phyloP scores from a whole-genome alignment of 148 eudicot species.

The Amaranthus hypochondriacus region DNA sequence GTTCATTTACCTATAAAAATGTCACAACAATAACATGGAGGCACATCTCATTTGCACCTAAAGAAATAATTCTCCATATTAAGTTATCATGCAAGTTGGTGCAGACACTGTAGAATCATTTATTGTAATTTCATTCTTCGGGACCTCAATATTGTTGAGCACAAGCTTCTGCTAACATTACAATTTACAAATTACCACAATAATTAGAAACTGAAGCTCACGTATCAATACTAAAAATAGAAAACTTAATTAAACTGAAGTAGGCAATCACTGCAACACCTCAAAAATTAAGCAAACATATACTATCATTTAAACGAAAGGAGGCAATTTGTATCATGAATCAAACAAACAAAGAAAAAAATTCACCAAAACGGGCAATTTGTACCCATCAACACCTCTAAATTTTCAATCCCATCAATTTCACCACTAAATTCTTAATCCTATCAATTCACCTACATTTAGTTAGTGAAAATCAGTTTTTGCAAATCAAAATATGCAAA shows the following conservation, averaged over 20 bases:
- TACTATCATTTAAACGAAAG: no score
- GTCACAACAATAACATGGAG: conserved; percentile 81
- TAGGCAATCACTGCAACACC: no score
- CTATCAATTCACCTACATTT: no score
- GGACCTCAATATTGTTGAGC: conserved; percentile 81
- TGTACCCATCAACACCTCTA: no score
- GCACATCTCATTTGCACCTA: conserved; percentile 88
- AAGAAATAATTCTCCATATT: conserved; percentile 79
- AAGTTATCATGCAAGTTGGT: conserved; percentile 82
- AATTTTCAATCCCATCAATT: no score
- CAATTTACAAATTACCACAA: neutral
- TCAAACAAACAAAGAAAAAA: no score
- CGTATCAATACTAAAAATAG: neutral
- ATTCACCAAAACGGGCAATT: no score
- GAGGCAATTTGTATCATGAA: no score
- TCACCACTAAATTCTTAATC: no score
- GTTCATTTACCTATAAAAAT: conserved; percentile 66
- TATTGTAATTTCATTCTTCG: conserved; percentile 54
- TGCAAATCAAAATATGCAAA: no score
- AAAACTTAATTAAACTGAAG: neutral
- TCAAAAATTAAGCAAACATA: no score
- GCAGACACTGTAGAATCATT: conserved; percentile 64
- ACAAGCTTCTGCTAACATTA: conserved; percentile 83
- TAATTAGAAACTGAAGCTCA: neutral
- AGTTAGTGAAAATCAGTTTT: no score